Percentiles rank a stretch among this genome's conserved stretches.
Conservation (phyloP, 345 rosid species). For the Kandelia obovata region DNA sequence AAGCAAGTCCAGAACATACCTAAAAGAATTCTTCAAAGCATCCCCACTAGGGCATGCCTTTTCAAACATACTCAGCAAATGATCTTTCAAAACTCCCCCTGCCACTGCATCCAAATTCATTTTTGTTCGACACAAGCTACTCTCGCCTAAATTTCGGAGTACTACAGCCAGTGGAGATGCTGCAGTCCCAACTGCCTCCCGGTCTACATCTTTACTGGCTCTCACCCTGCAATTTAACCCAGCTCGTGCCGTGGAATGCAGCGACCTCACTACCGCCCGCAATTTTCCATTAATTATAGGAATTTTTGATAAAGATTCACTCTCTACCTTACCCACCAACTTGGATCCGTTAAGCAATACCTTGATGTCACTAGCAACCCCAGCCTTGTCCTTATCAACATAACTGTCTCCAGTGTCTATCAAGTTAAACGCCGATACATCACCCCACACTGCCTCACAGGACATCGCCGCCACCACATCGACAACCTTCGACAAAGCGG, state of each 20-base stretch:
- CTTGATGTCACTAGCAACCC: slow-evolving; percentile 68
- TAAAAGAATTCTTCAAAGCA: slow-evolving; percentile 25
- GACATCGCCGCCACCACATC: slow-evolving; percentile 71
- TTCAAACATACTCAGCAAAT: slow-evolving; percentile 33
- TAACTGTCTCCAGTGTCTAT: slow-evolving; percentile 69
- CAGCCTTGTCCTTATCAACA: slow-evolving; percentile 56
- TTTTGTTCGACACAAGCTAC: slow-evolving; percentile 46
- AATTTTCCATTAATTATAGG: slow-evolving; percentile 56
- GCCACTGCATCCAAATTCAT: slow-evolving; percentile 39
- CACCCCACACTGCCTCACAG: slow-evolving; percentile 59
- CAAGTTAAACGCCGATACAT: slow-evolving; percentile 43
- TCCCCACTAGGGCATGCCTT: slow-evolving; percentile 22
- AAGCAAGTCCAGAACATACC: slow-evolving; percentile 33
- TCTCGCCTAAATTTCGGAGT: slow-evolving; percentile 45
- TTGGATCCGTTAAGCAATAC: slow-evolving; percentile 71
- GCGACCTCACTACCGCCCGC: slow-evolving; percentile 49
- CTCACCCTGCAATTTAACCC: slow-evolving; percentile 48
- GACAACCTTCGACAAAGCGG: slow-evolving; percentile 43
- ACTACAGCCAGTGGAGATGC: slow-evolving; percentile 40
- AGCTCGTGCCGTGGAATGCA: slow-evolving; percentile 51
- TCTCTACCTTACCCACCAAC: slow-evolving; percentile 40
- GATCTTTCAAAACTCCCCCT: slow-evolving; percentile 30
- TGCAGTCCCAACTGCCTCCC: slow-evolving; percentile 29
- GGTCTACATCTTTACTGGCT: slow-evolving; percentile 27
- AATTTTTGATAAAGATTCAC: slow-evolving; percentile 40